These are phyloP conservation scores for Linnemannia exigua DNA, from an alignment of 192 early-diverging fungal species.

Conservation along the genomic window DNA sequence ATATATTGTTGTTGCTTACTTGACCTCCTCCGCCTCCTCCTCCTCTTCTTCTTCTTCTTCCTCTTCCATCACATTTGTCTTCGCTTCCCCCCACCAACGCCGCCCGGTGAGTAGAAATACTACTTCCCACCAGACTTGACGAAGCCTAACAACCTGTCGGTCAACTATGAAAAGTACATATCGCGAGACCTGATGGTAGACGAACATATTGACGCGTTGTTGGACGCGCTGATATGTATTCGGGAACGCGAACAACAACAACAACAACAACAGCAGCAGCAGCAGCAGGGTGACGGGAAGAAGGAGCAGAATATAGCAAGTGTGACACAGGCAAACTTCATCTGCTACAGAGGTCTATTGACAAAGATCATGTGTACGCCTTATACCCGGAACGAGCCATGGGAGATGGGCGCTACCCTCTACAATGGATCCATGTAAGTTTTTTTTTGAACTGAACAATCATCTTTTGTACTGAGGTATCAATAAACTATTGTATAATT, in stretches of 20 bases:
- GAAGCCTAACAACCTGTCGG: constrained; percentile 65
- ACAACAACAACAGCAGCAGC: not conserved
- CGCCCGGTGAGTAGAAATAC: constrained; percentile 65
- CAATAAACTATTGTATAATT: too few species aligned
- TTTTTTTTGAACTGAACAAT: too few species aligned
- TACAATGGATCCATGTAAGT: constrained; percentile 67
- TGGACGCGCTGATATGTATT: constrained; percentile 71
- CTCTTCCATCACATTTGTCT: not conserved
- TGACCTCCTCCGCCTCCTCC: not conserved
- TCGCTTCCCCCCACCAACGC: too few species aligned
- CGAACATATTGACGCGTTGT: constrained; percentile 89
- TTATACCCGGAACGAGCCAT: constrained; percentile 80
- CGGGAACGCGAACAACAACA: constrained; percentile 30
- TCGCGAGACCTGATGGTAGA: constrained; percentile 66
- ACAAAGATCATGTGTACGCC: constrained; percentile 90
- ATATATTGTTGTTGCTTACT: not conserved
- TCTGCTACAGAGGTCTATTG: constrained; percentile 92
- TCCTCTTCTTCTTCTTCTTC: not conserved
- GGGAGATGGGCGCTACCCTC: constrained; percentile 85
- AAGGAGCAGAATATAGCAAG: not conserved
- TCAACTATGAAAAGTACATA: constrained; percentile 80
- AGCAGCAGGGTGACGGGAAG: constrained; percentile 3
- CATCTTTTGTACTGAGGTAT: too few species aligned
- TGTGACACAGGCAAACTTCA: constrained; percentile 26
- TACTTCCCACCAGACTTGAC: constrained; percentile 65